A percentile compares a stretch with the other conserved stretches of the same genome.
These are phyloP conservation scores for Solanum etuberosum DNA, from an alignment of 257 asterid species.

Conservation along the genomic window DNA sequence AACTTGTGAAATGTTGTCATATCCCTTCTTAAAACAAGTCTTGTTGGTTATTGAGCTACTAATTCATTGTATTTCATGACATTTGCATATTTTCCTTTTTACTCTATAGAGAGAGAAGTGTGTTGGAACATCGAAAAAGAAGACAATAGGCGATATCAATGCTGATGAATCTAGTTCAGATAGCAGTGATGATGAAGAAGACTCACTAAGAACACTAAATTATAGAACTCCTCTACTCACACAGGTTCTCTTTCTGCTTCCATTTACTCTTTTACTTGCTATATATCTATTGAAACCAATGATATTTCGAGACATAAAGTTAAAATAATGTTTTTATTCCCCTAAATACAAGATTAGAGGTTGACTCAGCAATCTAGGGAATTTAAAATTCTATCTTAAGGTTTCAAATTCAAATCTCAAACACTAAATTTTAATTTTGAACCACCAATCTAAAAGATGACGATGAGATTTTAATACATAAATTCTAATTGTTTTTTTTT, in stretches of 20 bases:
- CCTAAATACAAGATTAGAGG: neutral
- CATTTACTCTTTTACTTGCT: neutral
- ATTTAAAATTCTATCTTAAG: neutral
- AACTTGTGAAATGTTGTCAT: neutral
- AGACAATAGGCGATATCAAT: constrained; percentile 24
- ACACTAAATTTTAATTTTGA: neutral
- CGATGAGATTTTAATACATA: neutral
- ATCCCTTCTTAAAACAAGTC: neutral
- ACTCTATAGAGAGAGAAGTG: constrained; percentile 37
- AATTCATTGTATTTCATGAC: neutral
- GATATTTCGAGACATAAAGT: neutral
- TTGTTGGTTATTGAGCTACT: neutral
- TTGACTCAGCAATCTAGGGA: neutral
- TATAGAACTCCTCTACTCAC: constrained; percentile 80
- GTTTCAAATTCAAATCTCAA: neutral
- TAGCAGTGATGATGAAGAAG: constrained; percentile 83
- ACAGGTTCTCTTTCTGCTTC: constrained; percentile 33
- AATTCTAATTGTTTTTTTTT: neutral
- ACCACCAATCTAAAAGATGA: neutral
- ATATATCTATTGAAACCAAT: neutral
- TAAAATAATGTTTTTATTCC: neutral
- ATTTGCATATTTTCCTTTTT: neutral
- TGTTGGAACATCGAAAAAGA: constrained; percentile 53
- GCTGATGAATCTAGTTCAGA: constrained; percentile 65
- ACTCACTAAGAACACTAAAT: constrained; percentile 42